Conservation (phyloP, 768 basidiomycete species). For the Lentinula aciculospora region DNA sequence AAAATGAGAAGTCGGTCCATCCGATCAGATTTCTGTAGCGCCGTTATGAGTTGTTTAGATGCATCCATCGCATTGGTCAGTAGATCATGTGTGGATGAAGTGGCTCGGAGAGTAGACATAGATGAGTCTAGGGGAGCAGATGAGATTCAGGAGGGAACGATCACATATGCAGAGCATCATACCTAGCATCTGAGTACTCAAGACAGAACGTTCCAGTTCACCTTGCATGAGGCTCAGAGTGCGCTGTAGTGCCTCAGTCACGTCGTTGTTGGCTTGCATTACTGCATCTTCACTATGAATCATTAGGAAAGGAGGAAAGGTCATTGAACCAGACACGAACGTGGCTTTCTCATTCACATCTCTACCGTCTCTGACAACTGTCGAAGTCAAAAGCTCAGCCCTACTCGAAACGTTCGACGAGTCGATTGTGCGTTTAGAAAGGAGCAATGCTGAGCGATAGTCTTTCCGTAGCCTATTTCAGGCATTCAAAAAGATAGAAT, state of each 20-base stretch:
- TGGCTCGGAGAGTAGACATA: constrained; percentile 66
- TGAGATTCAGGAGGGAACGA: not conserved
- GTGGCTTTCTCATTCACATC: constrained; percentile 50
- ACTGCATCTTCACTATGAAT: constrained; percentile 67
- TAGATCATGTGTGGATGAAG: constrained; percentile 72
- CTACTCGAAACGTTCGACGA: constrained; percentile 49
- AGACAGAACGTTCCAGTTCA: constrained; percentile 86
- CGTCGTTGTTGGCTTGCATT: constrained; percentile 84
- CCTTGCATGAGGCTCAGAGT: constrained; percentile 85
- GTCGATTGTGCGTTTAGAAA: constrained; percentile 73
- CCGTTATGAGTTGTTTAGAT: constrained; percentile 81
- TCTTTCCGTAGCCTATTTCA: constrained; percentile 51
- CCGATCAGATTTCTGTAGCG: constrained; percentile 88
- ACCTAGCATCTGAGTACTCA: constrained; percentile 85
- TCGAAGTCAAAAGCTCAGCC: constrained; percentile 62
- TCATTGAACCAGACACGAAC: constrained; percentile 31
- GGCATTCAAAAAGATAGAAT: not conserved
- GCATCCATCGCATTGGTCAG: constrained; percentile 67
- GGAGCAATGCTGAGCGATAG: constrained; percentile 60
- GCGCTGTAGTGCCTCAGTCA: constrained; percentile 82
- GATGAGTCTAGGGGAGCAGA: constrained; percentile 54
- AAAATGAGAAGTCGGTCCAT: constrained; percentile 86
- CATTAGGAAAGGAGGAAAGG: not conserved
- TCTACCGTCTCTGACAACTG: constrained; percentile 34
- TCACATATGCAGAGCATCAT: constrained; percentile 10